These are phyloP conservation scores for Catenaria anguillulae DNA, from an alignment of 371 early-diverging fungal genomes.

Conservation along the genomic window DNA sequence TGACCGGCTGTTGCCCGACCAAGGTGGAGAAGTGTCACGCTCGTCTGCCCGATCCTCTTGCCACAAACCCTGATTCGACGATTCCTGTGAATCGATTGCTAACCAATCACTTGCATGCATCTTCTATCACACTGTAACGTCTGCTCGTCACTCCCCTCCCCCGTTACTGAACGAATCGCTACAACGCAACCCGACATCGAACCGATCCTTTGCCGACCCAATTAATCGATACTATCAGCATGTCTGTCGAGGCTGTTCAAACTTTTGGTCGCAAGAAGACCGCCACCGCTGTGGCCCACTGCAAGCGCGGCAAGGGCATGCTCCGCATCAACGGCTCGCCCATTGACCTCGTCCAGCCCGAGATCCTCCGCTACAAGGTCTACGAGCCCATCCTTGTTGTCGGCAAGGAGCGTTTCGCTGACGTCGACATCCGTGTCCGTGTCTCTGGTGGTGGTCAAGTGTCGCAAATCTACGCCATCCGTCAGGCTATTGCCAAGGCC, in stretches of 20 bases:
- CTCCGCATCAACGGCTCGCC: constrained; percentile 97
- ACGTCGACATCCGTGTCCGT: constrained; percentile 94
- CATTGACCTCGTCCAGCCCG: constrained; percentile 89
- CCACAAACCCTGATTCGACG: no score
- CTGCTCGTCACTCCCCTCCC: no score
- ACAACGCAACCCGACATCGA: no score
- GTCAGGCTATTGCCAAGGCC: constrained; percentile 98
- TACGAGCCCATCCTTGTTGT: constrained; percentile 96
- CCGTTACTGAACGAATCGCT: no score
- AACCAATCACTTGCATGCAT: no score
- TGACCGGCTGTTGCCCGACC: no score
- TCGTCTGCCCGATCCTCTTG: no score
- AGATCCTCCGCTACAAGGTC: constrained; percentile 93
- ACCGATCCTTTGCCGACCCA: no score
- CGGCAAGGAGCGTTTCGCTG: constrained; percentile 89
- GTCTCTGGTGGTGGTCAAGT: constrained; percentile 97
- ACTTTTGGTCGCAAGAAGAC: constrained; percentile 60
- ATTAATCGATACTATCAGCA: no score
- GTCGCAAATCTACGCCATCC: constrained; percentile 96
- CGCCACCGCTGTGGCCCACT: constrained; percentile 97
- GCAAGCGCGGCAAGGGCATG: constrained; percentile 93
- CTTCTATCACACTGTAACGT: no score
- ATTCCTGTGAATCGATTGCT: no score
- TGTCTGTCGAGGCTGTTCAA: neutral
- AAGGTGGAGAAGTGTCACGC: no score